Evolutionary conservation across 768 basidiomycete species (phyloP).

Genomic region (Astraeus odoratus): DNA sequence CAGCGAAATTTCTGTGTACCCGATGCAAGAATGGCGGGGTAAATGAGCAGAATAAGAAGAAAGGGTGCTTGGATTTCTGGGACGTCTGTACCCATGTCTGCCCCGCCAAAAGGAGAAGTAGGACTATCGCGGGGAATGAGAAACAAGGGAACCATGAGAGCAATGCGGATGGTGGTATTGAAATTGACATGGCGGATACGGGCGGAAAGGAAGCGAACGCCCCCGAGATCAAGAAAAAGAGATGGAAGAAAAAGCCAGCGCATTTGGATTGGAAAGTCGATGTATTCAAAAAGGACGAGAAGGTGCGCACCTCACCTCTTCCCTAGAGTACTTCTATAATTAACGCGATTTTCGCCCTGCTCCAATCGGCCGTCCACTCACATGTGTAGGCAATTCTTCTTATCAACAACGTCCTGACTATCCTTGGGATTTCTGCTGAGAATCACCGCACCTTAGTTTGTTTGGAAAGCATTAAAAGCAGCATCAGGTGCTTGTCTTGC

Average conservation of each 20-base stretch:
- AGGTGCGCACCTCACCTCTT: conserved; percentile 29
- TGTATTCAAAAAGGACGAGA: conserved; percentile 52
- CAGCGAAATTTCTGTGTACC: conserved; percentile 53
- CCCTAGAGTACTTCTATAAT: background rate
- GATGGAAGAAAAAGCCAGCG: conserved; percentile 14
- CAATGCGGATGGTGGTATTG: conserved; percentile 4
- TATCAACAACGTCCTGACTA: conserved; percentile 32
- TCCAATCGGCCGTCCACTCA: too few relatives aligned
- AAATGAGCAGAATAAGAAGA: conserved; percentile 26
- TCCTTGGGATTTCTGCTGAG: conserved; percentile 27
- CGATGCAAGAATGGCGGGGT: conserved; percentile 36
- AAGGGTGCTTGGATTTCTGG: conserved; percentile 47
- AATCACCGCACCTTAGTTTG: conserved; percentile 14
- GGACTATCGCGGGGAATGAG: background rate
- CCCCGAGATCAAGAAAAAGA: background rate
- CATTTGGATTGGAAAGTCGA: conserved; percentile 39
- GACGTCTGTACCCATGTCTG: conserved; percentile 59
- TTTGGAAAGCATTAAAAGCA: conserved; percentile 20
- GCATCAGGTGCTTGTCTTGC: conserved; percentile 46
- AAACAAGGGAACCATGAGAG: conserved; percentile 20
- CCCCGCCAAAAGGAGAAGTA: conserved; percentile 1
- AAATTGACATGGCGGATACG: background rate
- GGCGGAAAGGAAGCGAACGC: background rate
- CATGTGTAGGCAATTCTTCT: conserved; percentile 47
- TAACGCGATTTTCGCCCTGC: background rate